Evolutionary conservation across 257 asterid species (phyloP).

Genomic region (Parsonsia alboflavescens): DNA sequence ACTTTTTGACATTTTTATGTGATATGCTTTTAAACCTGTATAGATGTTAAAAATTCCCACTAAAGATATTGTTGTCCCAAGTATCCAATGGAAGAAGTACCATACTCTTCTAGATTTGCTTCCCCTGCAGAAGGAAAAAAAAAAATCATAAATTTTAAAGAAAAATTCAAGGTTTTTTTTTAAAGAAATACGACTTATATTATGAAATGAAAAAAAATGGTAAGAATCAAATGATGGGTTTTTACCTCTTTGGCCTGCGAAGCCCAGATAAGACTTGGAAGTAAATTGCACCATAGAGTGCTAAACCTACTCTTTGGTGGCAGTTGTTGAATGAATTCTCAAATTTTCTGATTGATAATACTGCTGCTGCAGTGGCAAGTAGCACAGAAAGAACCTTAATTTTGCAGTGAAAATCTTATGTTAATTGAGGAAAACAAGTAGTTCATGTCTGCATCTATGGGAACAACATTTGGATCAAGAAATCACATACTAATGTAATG

Average conservation of each 20-base stretch:
- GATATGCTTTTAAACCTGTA: constrained; percentile 69
- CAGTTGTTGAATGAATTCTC: constrained; percentile 67
- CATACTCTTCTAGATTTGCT: constrained; percentile 46
- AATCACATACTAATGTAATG: too few relatives aligned
- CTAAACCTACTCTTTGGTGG: constrained; percentile 83
- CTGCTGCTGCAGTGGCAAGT: constrained; percentile 64
- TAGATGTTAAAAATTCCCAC: constrained; percentile 60
- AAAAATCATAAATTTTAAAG: too few relatives aligned
- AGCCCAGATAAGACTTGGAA: constrained; percentile 55
- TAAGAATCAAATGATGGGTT: background rate
- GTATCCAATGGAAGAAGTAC: constrained; percentile 71
- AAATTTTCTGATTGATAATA: constrained; percentile 59
- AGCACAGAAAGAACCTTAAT: constrained; percentile 51
- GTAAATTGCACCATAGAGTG: constrained; percentile 65
- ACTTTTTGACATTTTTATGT: constrained; percentile 47
- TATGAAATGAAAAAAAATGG: too few relatives aligned
- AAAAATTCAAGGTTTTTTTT: too few relatives aligned
- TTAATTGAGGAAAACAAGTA: background rate
- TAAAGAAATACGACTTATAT: too few relatives aligned
- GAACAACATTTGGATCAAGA: background rate
- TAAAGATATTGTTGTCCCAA: constrained; percentile 53
- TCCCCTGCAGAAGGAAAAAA: constrained; percentile 35
- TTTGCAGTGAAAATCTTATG: background rate
- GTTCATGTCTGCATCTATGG: background rate
- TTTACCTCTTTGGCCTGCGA: constrained; percentile 63